Evolutionary conservation across 257 asterid species (phyloP), one percentile per base, ranked within the genome.

Genomic region (Solanum peruvianum): DNA sequence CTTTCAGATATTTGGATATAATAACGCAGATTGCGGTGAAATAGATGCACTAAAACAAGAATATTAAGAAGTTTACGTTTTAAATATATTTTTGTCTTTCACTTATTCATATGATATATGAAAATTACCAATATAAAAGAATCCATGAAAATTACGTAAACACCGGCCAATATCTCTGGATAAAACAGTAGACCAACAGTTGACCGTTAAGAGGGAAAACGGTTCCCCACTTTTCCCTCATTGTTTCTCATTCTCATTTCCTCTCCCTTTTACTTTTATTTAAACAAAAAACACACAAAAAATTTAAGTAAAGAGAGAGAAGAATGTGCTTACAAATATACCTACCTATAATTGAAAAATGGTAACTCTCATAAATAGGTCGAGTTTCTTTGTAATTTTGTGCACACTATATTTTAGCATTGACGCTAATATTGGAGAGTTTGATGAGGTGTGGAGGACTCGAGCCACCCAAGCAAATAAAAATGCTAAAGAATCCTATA

Each of bases 151-250:
- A 16, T 45, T 78, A 27, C 1, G 18, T 35, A 25, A 45, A 45
- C 66, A 45, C 66, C 84, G 27, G 9, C 25, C 84, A 78, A 45
- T 78, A 78, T 78, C 25, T 78, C 25, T 78, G 84, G 84, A 78
- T 27, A 45, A 80, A 80, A 84, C 42, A 58, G 27, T 75, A 47
- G 27, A 87, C 78, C 18, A 35, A 42, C 47, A 12, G 77, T 72
- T 82, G 86, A 87, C 91, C 89, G 62, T 70, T 87, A 29, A 58
- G 71, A 44, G 67, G 18, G 42, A 87, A 86, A 75, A 85, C 45
- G 92, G 90, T 62, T 83, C 67, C 75, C 88, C 92, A 66, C 87
- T 83, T 45, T 88, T 86, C 82, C 82, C 92, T 88, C 90, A 44
- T 87, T 56, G 44, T 88, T 78, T 82, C 86, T 62, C 88, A 81